A percentile compares a stretch with the other conserved stretches of the same genome.
phyloP scores from a whole-genome alignment of 306 rosid species.

The Vigna reflexopilosa region DNA sequence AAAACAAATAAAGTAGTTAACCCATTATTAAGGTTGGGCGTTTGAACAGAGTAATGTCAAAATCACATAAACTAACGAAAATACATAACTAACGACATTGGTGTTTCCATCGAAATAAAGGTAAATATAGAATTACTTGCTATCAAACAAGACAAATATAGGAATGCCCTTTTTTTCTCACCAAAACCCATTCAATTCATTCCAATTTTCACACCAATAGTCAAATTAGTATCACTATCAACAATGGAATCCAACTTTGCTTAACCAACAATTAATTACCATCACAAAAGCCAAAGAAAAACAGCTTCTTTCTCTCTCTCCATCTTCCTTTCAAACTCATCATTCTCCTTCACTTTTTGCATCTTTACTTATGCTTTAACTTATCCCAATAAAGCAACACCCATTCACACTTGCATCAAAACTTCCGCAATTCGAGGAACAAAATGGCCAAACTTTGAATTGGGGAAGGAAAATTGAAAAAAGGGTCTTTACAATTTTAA shows the following conservation, averaged over 20 bases:
- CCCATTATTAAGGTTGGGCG: too few relatives aligned
- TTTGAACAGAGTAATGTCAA: too few relatives aligned
- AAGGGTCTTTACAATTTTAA: slow-evolving; percentile 49
- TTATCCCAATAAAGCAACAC: slow-evolving; percentile 37
- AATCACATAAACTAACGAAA: too few relatives aligned
- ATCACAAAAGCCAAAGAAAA: background rate
- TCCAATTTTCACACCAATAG: slow-evolving; percentile 6
- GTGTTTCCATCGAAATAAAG: too few relatives aligned
- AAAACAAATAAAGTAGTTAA: too few relatives aligned
- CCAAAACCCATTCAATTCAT: background rate
- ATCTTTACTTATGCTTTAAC: slow-evolving; percentile 35
- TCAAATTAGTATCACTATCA: slow-evolving; percentile 35
- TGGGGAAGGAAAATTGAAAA: background rate
- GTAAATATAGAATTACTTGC: too few relatives aligned
- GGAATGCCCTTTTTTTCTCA: background rate
- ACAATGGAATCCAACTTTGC: slow-evolving; percentile 46
- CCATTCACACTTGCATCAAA: background rate
- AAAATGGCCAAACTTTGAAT: slow-evolving; percentile 13
- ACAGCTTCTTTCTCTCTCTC: slow-evolving; percentile 6
- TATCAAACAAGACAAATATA: too few relatives aligned
- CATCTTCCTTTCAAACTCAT: slow-evolving; percentile 42
- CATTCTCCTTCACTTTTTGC: slow-evolving; percentile 40
- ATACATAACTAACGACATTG: too few relatives aligned
- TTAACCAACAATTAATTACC: slow-evolving; percentile 49
- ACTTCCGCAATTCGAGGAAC: background rate